Percentiles rank a stretch among this genome's conserved stretches.
Evolutionary conservation across 208 protist species (phyloP).

Genomic region (Balamuthia mandrillaris): DNA sequence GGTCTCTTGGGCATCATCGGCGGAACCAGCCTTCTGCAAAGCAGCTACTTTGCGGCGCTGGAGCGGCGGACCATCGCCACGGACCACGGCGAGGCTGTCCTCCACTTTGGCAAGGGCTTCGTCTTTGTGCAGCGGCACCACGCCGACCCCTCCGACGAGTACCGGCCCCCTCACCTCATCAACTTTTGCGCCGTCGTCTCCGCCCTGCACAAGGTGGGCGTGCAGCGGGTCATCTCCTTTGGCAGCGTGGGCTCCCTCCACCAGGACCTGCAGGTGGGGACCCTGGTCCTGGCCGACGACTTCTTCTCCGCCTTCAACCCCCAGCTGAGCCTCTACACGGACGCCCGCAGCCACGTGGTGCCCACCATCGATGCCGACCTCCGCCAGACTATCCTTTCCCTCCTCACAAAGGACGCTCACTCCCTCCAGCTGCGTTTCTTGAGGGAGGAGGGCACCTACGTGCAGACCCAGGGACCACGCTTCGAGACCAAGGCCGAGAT

Average conservation of each 20-base stretch:
- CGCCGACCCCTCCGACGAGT: conserved; percentile 31
- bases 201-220: conserved; percentile 1
- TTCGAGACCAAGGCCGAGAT: conserved; percentile 51
- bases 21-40: conserved; percentile 46
- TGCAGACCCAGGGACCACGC: conserved; percentile 45
- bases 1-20: conserved; percentile 46
- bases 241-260: conserved; percentile 24
- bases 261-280: conserved; percentile 31
- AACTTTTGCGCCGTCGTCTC: conserved; percentile 41
- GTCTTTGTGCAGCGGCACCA: conserved; percentile 46
- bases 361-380: conserved; percentile 14
- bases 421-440: not conserved
- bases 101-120: conserved; percentile 38
- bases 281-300: conserved; percentile 40
- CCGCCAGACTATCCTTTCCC: not conserved
- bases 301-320: conserved; percentile 46
- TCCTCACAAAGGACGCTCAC: not conserved
- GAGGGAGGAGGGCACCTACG: conserved; percentile 35
- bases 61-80: conserved; percentile 10
- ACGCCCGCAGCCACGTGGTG: conserved; percentile 35
- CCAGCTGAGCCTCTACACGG: conserved; percentile 30
- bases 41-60: conserved; percentile 25
- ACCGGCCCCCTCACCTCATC: conserved; percentile 45
- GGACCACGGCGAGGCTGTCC: not conserved
- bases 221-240: conserved; percentile 14